These are phyloP conservation scores for Corinectria fuckeliana DNA, from an alignment of 2,329 filamentous ascomycete genomes.

Conservation along the genomic window DNA sequence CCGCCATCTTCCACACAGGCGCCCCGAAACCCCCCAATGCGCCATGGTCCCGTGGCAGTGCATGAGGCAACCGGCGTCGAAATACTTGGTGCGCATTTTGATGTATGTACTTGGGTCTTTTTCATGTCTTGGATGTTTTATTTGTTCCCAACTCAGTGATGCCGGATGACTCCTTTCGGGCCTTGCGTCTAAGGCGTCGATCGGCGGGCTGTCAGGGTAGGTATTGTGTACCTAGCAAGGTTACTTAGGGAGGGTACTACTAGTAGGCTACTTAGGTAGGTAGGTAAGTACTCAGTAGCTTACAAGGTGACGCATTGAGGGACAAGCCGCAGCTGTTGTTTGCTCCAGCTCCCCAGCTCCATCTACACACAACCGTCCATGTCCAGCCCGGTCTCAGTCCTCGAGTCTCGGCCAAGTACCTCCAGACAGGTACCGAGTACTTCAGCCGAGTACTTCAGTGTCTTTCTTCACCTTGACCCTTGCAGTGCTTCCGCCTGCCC, in stretches of 20 bases:
- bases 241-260: no score
- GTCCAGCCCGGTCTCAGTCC: neutral
- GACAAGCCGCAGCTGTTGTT: neutral
- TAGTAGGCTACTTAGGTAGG: no score
- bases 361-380: no score
- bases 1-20: conserved; percentile 5
- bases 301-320: neutral
- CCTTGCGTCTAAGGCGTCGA: neutral
- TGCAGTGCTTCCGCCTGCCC: conserved; percentile 12
- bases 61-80: conserved; percentile 37
- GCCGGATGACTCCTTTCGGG: neutral
- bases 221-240: no score
- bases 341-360: no score
- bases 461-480: conserved; percentile 18
- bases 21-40: conserved; percentile 32
- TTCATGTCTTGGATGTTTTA: no score
- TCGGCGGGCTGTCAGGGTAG: neutral
- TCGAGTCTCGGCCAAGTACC: conserved; percentile 8
- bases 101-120: neutral
- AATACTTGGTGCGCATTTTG: neutral
- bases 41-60: conserved; percentile 40
- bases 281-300: neutral
- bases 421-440: conserved; percentile 15
- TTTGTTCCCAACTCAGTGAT: neutral
- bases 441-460: no score